These are phyloP conservation scores for Hanseniaspora pseudoguilliermondii DNA, from an alignment of 805 yeast genomes.

Conservation along the genomic window DNA sequence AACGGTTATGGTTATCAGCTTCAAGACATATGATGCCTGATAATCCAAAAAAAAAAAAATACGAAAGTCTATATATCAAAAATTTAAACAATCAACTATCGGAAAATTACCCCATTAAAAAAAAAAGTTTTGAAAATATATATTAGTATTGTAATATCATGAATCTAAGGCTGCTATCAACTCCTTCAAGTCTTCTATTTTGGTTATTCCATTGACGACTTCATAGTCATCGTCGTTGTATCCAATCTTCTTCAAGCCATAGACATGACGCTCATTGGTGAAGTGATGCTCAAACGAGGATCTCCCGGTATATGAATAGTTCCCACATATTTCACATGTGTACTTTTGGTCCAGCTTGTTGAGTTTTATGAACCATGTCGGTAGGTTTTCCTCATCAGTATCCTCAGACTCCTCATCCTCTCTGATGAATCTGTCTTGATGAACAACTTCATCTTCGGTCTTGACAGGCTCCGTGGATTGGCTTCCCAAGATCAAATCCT, in stretches of 20 bases:
- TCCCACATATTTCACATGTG: constrained; percentile 79
- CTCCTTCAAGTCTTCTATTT: constrained; percentile 52
- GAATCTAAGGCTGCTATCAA: constrained; percentile 33
- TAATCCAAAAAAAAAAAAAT: not conserved
- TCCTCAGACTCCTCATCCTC: constrained; percentile 21
- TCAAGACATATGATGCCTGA: constrained; percentile 17
- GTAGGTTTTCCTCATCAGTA: constrained; percentile 81
- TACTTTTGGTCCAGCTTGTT: constrained; percentile 69
- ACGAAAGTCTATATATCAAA: not conserved
- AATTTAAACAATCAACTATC: not conserved
- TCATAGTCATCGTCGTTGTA: constrained; percentile 36
- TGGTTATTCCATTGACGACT: constrained; percentile 52
- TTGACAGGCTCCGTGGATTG: constrained; percentile 1
- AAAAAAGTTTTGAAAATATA: not conserved
- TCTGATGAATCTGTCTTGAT: constrained; percentile 19
- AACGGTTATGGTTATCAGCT: constrained; percentile 73
- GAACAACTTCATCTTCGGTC: constrained; percentile 9
- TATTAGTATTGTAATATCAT: not conserved
- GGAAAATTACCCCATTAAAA: not conserved
- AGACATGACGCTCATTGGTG: constrained; percentile 50
- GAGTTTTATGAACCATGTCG: constrained; percentile 81
- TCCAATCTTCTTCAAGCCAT: constrained; percentile 67
- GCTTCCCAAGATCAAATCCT: constrained; percentile 18
- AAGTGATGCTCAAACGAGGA: constrained; percentile 64
- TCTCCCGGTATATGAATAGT: constrained; percentile 59